Evolutionary conservation across 176 grass and related monocot genomes (phyloP), one percentile per base, ranked within the genome.

Genomic region (Dactylis glomerata): DNA sequence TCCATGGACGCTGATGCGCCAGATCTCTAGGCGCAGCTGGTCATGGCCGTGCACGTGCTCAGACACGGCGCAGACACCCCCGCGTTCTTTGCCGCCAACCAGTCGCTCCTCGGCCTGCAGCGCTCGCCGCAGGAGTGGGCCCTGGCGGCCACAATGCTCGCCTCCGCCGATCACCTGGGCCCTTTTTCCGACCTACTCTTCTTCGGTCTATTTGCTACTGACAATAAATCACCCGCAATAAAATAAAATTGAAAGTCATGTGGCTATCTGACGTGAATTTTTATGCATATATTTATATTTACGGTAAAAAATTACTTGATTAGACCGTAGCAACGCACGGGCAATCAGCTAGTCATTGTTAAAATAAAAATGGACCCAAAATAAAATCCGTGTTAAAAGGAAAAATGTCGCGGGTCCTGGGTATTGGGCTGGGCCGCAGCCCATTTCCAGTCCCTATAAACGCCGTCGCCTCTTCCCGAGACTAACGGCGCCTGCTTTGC

Each of bases 1-100:
- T 76, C 64, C 76, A 89, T 81, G 88, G 92, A 86, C 57, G 89
- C 68, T 34, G 77, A 88, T 65, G 62, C 80, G 57, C 40, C 76
- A 44, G 91, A 91, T 67, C 84, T 96, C 23, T 89, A 90, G 83
- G 89, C 85, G 45, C 86, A 52, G 82, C 89, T 98, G 34, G 77
- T 88, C 12, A 77, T 81, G 30, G 93, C 91, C 27, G 93, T 95
- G 76, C 87, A 82, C 71, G 81, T 85, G 57, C 92, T 88, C 41
- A 83, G 73, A 42, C 74, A 84, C 66, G 78, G 34, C 64, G 38
- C 82, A 28, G 20, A 42, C 49, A 74, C 81, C 62, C 36, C 67
- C 38, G 44, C 63, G 20, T 62, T 61, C 64, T 45, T 83, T 47
- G 42, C 73, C 23, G 75, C 78, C 55, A 86, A 88, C 69, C 85